phyloP scores from a whole-genome alignment of 306 rosid species.

The Quercus agrifolia region DNA sequence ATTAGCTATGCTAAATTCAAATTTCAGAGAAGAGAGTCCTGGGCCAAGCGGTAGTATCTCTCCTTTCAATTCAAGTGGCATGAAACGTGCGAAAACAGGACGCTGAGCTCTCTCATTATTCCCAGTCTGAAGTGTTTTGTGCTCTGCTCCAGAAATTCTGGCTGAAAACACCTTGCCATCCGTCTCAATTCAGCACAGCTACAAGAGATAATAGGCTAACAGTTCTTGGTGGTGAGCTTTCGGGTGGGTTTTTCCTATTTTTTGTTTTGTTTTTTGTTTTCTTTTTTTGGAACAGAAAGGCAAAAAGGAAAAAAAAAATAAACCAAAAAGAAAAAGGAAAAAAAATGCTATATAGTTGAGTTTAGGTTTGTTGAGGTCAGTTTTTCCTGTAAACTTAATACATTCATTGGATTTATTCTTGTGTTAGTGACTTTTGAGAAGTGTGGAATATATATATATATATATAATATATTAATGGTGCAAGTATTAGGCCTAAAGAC shows the following conservation, averaged over 20 bases:
- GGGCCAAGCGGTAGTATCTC: slow-evolving; percentile 89
- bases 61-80: slow-evolving; percentile 91
- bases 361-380: slow-evolving; percentile 69
- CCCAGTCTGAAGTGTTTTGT: slow-evolving; percentile 22
- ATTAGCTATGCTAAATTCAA: slow-evolving; percentile 83
- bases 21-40: slow-evolving; percentile 89
- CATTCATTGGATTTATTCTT: slow-evolving; percentile 98
- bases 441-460: slow-evolving; percentile 47
- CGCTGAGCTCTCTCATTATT: slow-evolving; percentile 44
- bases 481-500: slow-evolving; percentile 39
- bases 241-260: slow-evolving; percentile 45
- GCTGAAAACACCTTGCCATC: slow-evolving; percentile 32
- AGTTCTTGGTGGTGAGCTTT: slow-evolving; percentile 67
- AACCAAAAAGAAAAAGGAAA: not conserved
- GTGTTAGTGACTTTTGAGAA: slow-evolving; percentile 60
- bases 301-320: slow-evolving; percentile 30
- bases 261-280: slow-evolving; percentile 9
- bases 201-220: slow-evolving; percentile 46
- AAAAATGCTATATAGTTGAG: slow-evolving; percentile 42
- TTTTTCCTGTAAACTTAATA: slow-evolving; percentile 42
- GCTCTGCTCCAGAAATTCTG: slow-evolving; percentile 31
- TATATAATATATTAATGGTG: slow-evolving; percentile 47
- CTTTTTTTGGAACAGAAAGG: slow-evolving; percentile 25
- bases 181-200: slow-evolving; percentile 42
- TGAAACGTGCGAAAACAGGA: slow-evolving; percentile 94